These are phyloP conservation scores for Trichophyton rubrum DNA, from an alignment of 2,329 filamentous ascomycete genomes.

Conservation along the genomic window DNA sequence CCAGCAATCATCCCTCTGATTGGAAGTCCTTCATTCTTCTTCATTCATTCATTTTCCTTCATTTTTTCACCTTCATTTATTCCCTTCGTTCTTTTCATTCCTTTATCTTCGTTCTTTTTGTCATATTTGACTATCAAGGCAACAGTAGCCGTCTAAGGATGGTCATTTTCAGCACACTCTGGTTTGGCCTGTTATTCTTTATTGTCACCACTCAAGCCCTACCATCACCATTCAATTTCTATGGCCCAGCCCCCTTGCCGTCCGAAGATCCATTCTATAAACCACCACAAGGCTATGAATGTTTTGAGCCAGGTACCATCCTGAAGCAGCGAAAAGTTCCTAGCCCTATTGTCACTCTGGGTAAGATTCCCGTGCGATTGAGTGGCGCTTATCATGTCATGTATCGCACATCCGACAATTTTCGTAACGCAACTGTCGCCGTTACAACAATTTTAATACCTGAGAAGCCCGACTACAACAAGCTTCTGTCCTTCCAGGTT, in stretches of 20 bases:
- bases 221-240: slow-evolving; percentile 1
- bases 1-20: background rate
- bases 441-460: slow-evolving; percentile 32
- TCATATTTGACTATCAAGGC: background rate
- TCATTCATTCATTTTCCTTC: background rate
- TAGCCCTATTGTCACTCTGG: slow-evolving; percentile 17
- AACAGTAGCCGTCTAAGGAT: background rate
- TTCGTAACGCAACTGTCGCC: slow-evolving; percentile 26
- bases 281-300: slow-evolving; percentile 20
- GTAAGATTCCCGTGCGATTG: slow-evolving; percentile 16
- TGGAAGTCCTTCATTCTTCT: background rate
- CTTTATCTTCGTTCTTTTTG: background rate
- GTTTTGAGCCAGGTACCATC: slow-evolving; percentile 18
- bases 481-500: slow-evolving; percentile 34
- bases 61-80: background rate
- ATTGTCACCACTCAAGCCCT: background rate
- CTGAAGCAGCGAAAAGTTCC: slow-evolving; percentile 18
- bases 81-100: background rate
- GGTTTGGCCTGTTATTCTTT: slow-evolving; percentile 1
- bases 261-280: slow-evolving; percentile 21
- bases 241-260: slow-evolving; percentile 12
- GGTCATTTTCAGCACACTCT: background rate
- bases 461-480: slow-evolving; percentile 19
- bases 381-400: slow-evolving; percentile 26
- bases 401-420: slow-evolving; percentile 30